Conservation (phyloP, 2,329 filamentous ascomycete genomes). For the Aspergillus sp. region DNA sequence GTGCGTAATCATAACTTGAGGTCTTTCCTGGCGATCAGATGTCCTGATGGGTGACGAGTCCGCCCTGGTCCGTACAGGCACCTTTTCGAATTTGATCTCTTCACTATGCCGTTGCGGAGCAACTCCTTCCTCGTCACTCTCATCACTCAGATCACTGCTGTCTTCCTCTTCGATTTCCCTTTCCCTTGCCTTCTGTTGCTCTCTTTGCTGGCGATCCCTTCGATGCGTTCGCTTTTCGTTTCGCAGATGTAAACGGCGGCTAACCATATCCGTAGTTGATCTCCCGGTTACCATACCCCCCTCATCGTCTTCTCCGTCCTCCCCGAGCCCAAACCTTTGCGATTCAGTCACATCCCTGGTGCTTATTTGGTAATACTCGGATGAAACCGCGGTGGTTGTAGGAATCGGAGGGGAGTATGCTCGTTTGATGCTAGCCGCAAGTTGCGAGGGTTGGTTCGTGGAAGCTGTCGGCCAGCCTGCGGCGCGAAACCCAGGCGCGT, state of each 20-base stretch:
- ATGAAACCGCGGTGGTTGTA: slow-evolving; percentile 56
- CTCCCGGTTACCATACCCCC: slow-evolving; percentile 63
- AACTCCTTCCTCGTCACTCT: slow-evolving; percentile 64
- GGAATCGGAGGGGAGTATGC: slow-evolving; percentile 68
- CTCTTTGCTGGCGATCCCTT: slow-evolving; percentile 46
- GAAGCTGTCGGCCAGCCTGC: slow-evolving; percentile 57
- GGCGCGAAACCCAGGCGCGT: slow-evolving; percentile 64
- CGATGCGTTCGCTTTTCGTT: slow-evolving; percentile 32
- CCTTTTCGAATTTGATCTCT: slow-evolving; percentile 94
- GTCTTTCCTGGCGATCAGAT: slow-evolving; percentile 44
- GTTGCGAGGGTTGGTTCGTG: slow-evolving; percentile 33
- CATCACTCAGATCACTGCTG: slow-evolving; percentile 65
- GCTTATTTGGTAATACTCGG: slow-evolving; percentile 61
- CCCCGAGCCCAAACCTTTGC: slow-evolving; percentile 24
- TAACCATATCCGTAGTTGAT: slow-evolving; percentile 57
- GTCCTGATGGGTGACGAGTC: slow-evolving; percentile 81
- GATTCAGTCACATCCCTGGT: slow-evolving; percentile 32
- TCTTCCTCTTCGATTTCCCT: slow-evolving; percentile 61
- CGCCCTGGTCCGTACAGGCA: slow-evolving; percentile 82
- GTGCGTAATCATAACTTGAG: slow-evolving; percentile 56
- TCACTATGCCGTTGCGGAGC: slow-evolving; percentile 63
- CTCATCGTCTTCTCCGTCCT: slow-evolving; percentile 61
- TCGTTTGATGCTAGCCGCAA: slow-evolving; percentile 58
- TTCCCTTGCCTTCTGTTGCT: slow-evolving; percentile 53
- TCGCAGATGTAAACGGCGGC: slow-evolving; percentile 40